Percentiles rank a stretch among this genome's conserved stretches.
Evolutionary conservation across 2,329 filamentous ascomycete species (phyloP).

Genomic region (Dryadomyces quercivorus): DNA sequence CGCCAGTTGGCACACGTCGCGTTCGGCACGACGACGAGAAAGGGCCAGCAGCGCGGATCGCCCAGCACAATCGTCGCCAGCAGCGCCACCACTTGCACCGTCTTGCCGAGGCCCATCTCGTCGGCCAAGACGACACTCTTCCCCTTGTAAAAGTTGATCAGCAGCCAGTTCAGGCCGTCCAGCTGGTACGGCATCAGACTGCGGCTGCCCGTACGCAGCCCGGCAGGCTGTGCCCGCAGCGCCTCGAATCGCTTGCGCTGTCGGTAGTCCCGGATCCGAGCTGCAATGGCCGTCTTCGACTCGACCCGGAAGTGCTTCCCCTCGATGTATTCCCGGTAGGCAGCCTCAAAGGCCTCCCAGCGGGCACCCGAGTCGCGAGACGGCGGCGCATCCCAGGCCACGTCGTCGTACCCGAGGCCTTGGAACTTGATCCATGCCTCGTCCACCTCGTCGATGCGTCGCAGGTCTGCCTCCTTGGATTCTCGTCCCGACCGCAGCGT

Average conservation of each 20-base stretch:
- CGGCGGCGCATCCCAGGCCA: constrained; percentile 80
- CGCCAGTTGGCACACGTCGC: constrained; percentile 97
- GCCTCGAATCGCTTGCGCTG: constrained; percentile 50
- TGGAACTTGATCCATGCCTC: constrained; percentile 82
- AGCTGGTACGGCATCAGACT: constrained; percentile 82
- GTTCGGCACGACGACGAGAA: constrained; percentile 87
- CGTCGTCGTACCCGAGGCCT: constrained; percentile 80
- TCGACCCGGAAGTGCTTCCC: constrained; percentile 57
- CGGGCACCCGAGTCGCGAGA: constrained; percentile 47
- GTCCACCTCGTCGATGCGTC: constrained; percentile 58
- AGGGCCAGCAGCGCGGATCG: constrained; percentile 70
- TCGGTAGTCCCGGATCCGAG: constrained; percentile 58
- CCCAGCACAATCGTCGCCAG: constrained; percentile 61
- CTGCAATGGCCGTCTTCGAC: constrained; percentile 46
- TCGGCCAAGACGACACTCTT: constrained; percentile 88
- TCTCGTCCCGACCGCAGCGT: constrained; percentile 22
- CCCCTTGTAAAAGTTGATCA: constrained; percentile 73
- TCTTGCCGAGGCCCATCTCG: constrained; percentile 97
- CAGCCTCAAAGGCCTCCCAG: constrained; percentile 68
- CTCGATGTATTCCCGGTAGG: constrained; percentile 76
- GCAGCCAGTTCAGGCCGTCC: constrained; percentile 88
- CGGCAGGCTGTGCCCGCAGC: constrained; percentile 58
- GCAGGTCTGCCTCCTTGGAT: constrained; percentile 47
- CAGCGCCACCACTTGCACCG: constrained; percentile 80
- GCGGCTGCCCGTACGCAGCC: constrained; percentile 51